Base-by-base conservation (phyloP, 2,329 filamentous ascomycete genomes). In the Raffaelea albimanens region DNA sequence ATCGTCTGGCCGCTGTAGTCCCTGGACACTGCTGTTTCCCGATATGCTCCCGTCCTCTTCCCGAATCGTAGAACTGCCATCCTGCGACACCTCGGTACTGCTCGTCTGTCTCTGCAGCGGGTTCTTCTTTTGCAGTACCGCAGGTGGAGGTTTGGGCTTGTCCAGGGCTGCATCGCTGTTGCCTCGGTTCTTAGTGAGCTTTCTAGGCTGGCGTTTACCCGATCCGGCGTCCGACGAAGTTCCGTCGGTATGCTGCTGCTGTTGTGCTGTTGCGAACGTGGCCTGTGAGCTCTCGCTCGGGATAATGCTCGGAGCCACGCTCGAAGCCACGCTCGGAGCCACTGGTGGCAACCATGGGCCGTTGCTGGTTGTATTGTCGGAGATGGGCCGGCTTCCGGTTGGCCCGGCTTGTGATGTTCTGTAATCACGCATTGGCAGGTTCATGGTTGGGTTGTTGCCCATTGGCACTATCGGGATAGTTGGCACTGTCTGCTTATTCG, bases 161-260 rank as follows among this genome's bases (percentile, higher is more conserved):
- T 45, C 42, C 4, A 13, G 21, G 40, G 5, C 39, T n/a, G 34
- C 36, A 2, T 68, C 67, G 54, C 61, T 67, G 50, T 56, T 65
- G 22, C 59, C 61, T 22, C 67, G 63, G 45, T 53, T 60, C 57
- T 72, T 73, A 19, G 61, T 65, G 31, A 72, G 58, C 53, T 71
- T 71, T 45, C 63, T 64, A 33, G 62, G 65, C 42, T 61, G 60
- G n/a, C 64, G 59, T 50, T 64, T 69, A 18, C 18, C 18, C 13
- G n/a, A 11, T 2, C 36, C 40, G 21, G 20, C 31, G 14, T 9
- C 18, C 8, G 11, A 16, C n/a, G n/a, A 2, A 5, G 34, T 21
- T 19, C 8, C 4, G 31, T 4, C 8, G 21, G 3, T 3, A 16
- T 31, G 5, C n/a, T 25, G 14, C 20, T 19, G 10, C 14, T 21